Base-by-base conservation (phyloP, 1,284 basidiomycete species). In the Cutaneotrichosporon cutaneum region DNA sequence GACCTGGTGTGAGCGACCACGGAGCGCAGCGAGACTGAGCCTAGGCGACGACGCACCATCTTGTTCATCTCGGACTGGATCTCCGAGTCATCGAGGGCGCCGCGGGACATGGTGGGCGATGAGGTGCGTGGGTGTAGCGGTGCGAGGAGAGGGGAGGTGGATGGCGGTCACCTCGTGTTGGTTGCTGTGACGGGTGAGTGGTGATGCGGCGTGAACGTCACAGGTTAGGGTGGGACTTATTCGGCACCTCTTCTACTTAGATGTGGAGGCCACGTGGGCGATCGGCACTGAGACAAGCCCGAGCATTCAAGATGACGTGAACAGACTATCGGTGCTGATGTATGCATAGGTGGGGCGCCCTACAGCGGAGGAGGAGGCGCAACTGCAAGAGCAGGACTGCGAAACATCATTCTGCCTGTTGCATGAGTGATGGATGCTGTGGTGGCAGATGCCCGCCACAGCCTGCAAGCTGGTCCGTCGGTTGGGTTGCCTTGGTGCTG, bases 11-110 rank as follows among this genome's bases (percentile, higher is more conserved):
- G 6, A 42, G 39, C 39, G 39, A 4, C 7, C 16, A 42, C 7
- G 18, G 39, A 7, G 62, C 58, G 56, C n/a, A 21, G 18, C 11
- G 32, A 6, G 18, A 14, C 21, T 3, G 52, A 10, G n/a, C n/a
- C n/a, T n/a, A n/a, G n/a, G n/a, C n/a, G n/a, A n/a, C n/a, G 10
- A 78, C 84, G 61, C 56, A 93, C 94, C 94, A 98, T 97, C 88
- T 98, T 98, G 84, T 94, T 96, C 92, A 97, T 93, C 85, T 98
- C 94, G 72, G 83, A 90, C 76, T 94, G 84, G 42, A 98, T 94
- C 82, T 98, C 94, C 74, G 95, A 93, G 76, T 98, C 95, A 77
- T 94, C 95, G 68, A 97, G 83, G 24, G 93, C 87, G 56, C 82
- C 78, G 63, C 77, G 70, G 8, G 79, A 78, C 77, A 80, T 79